Conservation (phyloP, 2,329 filamentous ascomycete genomes). For the Diplodia sapinea region DNA sequence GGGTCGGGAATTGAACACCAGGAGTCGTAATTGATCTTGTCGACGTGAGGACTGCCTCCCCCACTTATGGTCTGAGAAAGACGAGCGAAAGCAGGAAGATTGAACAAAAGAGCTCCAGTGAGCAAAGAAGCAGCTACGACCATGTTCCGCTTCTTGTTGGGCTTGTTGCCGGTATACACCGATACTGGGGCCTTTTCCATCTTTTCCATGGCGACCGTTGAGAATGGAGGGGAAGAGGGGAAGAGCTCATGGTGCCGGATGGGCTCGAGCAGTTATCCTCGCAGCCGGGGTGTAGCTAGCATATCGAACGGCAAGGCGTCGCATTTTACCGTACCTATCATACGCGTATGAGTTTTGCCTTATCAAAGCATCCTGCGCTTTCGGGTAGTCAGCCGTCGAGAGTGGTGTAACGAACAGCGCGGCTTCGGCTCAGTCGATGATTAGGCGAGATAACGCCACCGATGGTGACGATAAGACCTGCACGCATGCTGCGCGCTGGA, state of each 20-base stretch:
- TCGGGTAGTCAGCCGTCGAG: constrained; percentile 6
- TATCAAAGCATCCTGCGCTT: constrained; percentile 21
- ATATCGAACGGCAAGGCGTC: neutral
- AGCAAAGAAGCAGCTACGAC: constrained; percentile 16
- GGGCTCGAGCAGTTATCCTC: constrained; percentile 1
- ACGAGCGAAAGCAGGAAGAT: constrained; percentile 20
- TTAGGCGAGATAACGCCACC: constrained; percentile 19
- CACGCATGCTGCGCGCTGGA: neutral
- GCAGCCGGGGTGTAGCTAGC: neutral
- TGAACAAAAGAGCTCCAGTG: constrained; percentile 27
- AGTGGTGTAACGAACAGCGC: constrained; percentile 16
- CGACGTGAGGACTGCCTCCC: constrained; percentile 1
- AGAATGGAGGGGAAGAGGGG: constrained; percentile 1
- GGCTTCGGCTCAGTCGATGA: constrained; percentile 7
- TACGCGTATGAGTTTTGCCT: constrained; percentile 6
- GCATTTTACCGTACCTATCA: constrained; percentile 26
- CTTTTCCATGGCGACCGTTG: constrained; percentile 22
- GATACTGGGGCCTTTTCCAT: neutral
- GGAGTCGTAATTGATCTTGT: constrained; percentile 21
- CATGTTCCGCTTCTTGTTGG: constrained; percentile 13
- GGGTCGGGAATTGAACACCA: constrained; percentile 28
- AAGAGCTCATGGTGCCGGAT: neutral
- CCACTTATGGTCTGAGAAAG: constrained; percentile 19
- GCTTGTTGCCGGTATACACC: neutral
- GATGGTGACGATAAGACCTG: constrained; percentile 5